These are phyloP conservation scores for Stenogyne calaminthoides DNA, from an alignment of 305 asterid species.

Conservation along the genomic window DNA sequence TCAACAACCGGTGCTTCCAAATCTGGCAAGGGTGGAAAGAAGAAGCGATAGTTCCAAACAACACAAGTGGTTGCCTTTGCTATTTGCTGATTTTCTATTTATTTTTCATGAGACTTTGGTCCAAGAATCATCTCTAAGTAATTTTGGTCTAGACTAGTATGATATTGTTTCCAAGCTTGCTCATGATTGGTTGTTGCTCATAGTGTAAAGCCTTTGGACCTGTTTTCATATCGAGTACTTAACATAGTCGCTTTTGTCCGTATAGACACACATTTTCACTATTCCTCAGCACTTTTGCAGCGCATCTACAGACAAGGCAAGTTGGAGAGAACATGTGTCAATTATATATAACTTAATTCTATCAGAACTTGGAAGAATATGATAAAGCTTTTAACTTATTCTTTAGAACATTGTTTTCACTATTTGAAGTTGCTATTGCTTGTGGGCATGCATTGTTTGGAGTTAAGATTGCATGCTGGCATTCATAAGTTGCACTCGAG, in stretches of 20 bases:
- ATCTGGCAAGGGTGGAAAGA: constrained; percentile 83
- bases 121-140: not conserved
- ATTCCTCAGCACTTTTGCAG: not conserved
- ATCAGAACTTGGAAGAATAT: no score
- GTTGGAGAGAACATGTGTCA: not conserved
- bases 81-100: not conserved
- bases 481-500: no score
- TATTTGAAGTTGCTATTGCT: no score
- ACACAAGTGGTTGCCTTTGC: not conserved
- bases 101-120: not conserved
- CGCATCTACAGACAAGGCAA: not conserved
- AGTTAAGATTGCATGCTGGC: no score
- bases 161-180: not conserved
- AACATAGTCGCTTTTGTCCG: not conserved
- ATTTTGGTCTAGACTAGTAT: not conserved
- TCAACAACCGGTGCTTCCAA: constrained; percentile 59
- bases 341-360: no score
- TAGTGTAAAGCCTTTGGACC: not conserved
- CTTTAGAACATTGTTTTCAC: no score
- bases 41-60: constrained; percentile 55
- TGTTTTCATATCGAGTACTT: not conserved
- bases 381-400: no score
- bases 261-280: not conserved
- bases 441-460: no score
- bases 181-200: not conserved